Conservation (phyloP, 768 basidiomycete species). For the Termitomyces sp. region DNA sequence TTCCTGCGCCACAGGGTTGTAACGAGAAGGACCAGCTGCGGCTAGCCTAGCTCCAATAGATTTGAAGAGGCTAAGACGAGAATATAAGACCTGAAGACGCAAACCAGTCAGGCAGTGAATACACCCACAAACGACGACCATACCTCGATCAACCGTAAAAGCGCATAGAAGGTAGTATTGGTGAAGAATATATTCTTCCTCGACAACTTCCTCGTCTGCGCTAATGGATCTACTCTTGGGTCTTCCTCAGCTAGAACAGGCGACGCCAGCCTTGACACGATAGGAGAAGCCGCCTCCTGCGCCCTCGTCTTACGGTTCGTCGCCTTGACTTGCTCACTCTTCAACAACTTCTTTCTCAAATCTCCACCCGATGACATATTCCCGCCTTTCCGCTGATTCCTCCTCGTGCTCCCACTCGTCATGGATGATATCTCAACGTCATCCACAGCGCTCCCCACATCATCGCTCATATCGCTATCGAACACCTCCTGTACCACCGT, state of each 20-base stretch:
- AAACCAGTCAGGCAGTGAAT: slow-evolving; percentile 1
- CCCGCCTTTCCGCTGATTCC: slow-evolving; percentile 21
- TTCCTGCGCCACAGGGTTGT: slow-evolving; percentile 21
- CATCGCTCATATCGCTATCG: slow-evolving; percentile 59
- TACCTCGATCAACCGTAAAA: slow-evolving; percentile 86
- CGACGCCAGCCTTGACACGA: slow-evolving; percentile 57
- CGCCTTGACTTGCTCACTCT: slow-evolving; percentile 79
- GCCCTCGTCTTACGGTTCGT: slow-evolving; percentile 54
- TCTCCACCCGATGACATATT: slow-evolving; percentile 44
- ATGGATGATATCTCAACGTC: slow-evolving; percentile 35
- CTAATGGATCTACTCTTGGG: slow-evolving; percentile 22
- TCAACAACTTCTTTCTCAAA: slow-evolving; percentile 73
- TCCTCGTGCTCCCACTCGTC: slow-evolving; percentile 33
- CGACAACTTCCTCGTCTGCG: slow-evolving; percentile 23
- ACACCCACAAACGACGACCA: slow-evolving; percentile 18
- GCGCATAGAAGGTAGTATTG: slow-evolving; percentile 83
- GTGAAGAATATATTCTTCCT: slow-evolving; percentile 73
- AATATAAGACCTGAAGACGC: slow-evolving; percentile 64
- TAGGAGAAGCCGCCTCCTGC: slow-evolving; percentile 42
- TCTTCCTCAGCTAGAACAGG: slow-evolving; percentile 49
- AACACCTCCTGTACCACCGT: slow-evolving; percentile 49
- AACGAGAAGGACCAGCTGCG: slow-evolving; percentile 18
- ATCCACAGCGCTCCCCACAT: slow-evolving; percentile 32
- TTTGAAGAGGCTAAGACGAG: slow-evolving; percentile 78
- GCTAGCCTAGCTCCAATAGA: slow-evolving; percentile 48